phyloP scores from a whole-genome alignment of 1,284 basidiomycete genomes.

The Cutaneotrichosporon spelunceum region DNA sequence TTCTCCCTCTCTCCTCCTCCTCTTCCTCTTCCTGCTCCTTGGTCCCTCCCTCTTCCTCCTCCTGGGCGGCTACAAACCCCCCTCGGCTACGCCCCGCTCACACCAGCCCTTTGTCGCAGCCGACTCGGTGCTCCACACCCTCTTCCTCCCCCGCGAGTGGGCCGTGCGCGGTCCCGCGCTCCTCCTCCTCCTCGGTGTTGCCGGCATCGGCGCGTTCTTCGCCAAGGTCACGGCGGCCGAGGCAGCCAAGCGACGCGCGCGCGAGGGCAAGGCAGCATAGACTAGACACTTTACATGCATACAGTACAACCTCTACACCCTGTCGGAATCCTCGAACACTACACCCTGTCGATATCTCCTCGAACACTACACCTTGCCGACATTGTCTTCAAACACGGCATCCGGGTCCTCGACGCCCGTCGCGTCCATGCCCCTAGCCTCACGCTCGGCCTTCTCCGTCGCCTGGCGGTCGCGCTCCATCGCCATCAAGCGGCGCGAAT shows the following conservation, averaged over 20 bases:
- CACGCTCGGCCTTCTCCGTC: conserved; percentile 24
- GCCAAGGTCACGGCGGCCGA: conserved; percentile 72
- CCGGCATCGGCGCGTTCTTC: conserved; percentile 72
- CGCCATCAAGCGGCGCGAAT: conserved; percentile 40
- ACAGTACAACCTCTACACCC: background rate
- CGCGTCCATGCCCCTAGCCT: conserved; percentile 13
- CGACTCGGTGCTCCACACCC: conserved; percentile 66
- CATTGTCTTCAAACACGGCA: conserved; percentile 20
- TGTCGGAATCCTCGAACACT: too few relatives aligned
- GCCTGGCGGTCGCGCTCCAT: conserved; percentile 39
- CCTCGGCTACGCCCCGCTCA: too few relatives aligned
- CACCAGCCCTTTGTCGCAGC: conserved; percentile 76
- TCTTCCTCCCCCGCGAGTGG: conserved; percentile 87
- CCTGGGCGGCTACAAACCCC: too few relatives aligned
- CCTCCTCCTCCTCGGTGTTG: conserved; percentile 71
- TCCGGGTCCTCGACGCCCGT: conserved; percentile 18
- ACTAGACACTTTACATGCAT: background rate
- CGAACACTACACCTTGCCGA: conserved; percentile 6
- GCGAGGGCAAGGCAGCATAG: conserved; percentile 42
- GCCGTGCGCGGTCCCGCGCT: conserved; percentile 80
- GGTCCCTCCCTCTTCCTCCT: too few relatives aligned
- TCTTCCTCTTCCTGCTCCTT: too few relatives aligned
- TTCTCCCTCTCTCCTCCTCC: background rate
- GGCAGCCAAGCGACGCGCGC: conserved; percentile 55
- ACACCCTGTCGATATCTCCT: too few relatives aligned